Evolutionary conservation across 1,139 yeast genomes (phyloP).

Genomic region (Debaryomyces sp.): DNA sequence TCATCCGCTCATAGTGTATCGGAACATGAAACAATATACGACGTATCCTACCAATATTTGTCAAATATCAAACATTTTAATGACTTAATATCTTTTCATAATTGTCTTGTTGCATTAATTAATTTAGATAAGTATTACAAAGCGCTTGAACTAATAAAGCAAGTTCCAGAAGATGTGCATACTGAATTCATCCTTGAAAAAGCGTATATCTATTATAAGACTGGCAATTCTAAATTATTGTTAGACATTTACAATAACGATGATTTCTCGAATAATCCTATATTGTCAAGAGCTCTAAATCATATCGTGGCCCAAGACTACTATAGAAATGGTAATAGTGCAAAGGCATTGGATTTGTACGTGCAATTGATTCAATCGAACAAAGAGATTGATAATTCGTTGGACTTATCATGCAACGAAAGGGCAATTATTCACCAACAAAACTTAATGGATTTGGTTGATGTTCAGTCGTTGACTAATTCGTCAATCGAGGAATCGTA

Average conservation of each 20-base stretch:
- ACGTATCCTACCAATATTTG: conserved; percentile 46
- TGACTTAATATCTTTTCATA: conserved; percentile 57
- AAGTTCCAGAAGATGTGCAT: conserved; percentile 39
- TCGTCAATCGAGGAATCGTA: conserved; percentile 23
- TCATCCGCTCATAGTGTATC: conserved; percentile 25
- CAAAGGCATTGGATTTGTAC: conserved; percentile 59
- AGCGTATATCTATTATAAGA: conserved; percentile 72
- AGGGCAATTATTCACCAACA: conserved; percentile 67
- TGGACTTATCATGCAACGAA: conserved; percentile 71
- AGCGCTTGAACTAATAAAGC: conserved; percentile 53
- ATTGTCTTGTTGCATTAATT: conserved; percentile 70
- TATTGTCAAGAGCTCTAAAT: conserved; percentile 51
- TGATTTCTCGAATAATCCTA: conserved; percentile 20
- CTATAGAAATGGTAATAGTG: conserved; percentile 66
- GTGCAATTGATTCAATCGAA: conserved; percentile 47
- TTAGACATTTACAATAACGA: conserved; percentile 38
- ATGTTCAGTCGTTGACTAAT: neutral
- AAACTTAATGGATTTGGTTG: conserved; percentile 18
- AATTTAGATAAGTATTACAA: conserved; percentile 67
- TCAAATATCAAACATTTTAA: conserved; percentile 43
- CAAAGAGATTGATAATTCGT: conserved; percentile 34
- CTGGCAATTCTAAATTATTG: conserved; percentile 49
- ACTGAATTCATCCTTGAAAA: conserved; percentile 54
- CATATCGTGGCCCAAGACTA: conserved; percentile 85
- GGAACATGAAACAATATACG: conserved; percentile 44